Evolutionary conservation across 2,329 filamentous ascomycete species (phyloP), one percentile per base, ranked within the genome.

Genomic region (Alternaria ethzedia): DNA sequence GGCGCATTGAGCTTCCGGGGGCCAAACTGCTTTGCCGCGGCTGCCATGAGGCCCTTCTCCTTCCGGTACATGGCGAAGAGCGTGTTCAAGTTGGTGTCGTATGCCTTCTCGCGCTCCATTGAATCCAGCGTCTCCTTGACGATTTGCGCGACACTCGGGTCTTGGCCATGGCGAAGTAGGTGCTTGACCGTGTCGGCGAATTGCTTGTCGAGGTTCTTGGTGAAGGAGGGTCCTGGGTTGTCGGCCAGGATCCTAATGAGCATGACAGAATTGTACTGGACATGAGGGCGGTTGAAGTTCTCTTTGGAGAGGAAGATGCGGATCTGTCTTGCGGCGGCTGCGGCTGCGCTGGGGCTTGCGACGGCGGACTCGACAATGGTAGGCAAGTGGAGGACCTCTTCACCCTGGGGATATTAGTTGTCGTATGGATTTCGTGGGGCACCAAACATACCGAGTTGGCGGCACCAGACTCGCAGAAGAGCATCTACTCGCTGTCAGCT

Each of bases 251-350:
- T 99, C 65, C 95, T 91, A 70, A 96, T 86, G 59, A 99, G 87
- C 96, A 98, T 98, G 75, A 98, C 89, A 67, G 93, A 91, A 82
- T 98, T 97, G 86, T 97, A 98, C 80, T 98, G 95, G 70, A 90
- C 89, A 72, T 91, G 89, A 10, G 92, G 88, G 47, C 84, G 81
- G 32, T 77, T 77, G 68, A 81, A 85, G 80, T 92, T 89, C 49
- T 94, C 91, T 69, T 89, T 90, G 71, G 88, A 86, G 63, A 99
- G 84, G 78, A 90, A 95, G 79, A 93, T 94, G 77, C 93, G 91
- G 76, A 98, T 93, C 69, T 91, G 85, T 69, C 88, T 84, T 54
- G 94, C 93, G 71, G 92, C 93, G 73, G 94, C 91, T 68, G 90
- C 89, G 23, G 95, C 94, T 6, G 96, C 96, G 50, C 85, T 84